phyloP scores from a whole-genome alignment of 2,329 filamentous ascomycete genomes.

The Colletotrichum sp. region DNA sequence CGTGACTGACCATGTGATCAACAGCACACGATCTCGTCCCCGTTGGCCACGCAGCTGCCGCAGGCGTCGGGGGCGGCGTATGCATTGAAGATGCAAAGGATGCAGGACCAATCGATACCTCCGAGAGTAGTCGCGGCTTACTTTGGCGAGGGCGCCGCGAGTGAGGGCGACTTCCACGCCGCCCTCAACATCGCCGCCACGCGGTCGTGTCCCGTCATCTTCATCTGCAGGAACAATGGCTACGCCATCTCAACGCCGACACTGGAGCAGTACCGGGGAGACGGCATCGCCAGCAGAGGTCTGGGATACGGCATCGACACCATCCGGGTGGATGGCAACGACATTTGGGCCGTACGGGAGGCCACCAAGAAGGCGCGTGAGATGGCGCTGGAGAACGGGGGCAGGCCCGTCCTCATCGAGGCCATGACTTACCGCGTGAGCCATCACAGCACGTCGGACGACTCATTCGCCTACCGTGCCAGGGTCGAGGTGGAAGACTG shows the following conservation, averaged over 20 bases:
- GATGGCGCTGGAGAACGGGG: slow-evolving; percentile 81
- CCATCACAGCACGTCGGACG: slow-evolving; percentile 95
- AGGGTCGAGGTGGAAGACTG: slow-evolving; percentile 94
- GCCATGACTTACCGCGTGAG: slow-evolving; percentile 98
- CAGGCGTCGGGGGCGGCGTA: slow-evolving; percentile 89
- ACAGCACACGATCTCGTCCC: slow-evolving; percentile 82
- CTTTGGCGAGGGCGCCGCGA: slow-evolving; percentile 90
- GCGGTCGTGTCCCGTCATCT: slow-evolving; percentile 83
- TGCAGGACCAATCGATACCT: slow-evolving; percentile 71
- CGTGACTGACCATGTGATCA: neutral
- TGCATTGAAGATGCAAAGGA: slow-evolving; percentile 80
- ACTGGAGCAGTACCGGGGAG: slow-evolving; percentile 87
- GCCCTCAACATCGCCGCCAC: slow-evolving; percentile 92
- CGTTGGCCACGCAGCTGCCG: slow-evolving; percentile 87
- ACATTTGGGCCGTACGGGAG: slow-evolving; percentile 87
- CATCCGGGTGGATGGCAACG: slow-evolving; percentile 91
- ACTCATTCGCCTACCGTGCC: slow-evolving; percentile 95
- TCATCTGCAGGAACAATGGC: slow-evolving; percentile 92
- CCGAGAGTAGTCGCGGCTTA: slow-evolving; percentile 80
- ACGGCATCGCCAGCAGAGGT: slow-evolving; percentile 87
- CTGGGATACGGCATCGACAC: slow-evolving; percentile 95
- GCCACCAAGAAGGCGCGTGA: slow-evolving; percentile 78
- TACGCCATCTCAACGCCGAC: slow-evolving; percentile 92
- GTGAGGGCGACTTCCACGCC: slow-evolving; percentile 91
- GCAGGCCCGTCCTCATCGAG: slow-evolving; percentile 85